Conservation (phyloP, 2,329 filamentous ascomycete species). For the Claviceps capensis region DNA sequence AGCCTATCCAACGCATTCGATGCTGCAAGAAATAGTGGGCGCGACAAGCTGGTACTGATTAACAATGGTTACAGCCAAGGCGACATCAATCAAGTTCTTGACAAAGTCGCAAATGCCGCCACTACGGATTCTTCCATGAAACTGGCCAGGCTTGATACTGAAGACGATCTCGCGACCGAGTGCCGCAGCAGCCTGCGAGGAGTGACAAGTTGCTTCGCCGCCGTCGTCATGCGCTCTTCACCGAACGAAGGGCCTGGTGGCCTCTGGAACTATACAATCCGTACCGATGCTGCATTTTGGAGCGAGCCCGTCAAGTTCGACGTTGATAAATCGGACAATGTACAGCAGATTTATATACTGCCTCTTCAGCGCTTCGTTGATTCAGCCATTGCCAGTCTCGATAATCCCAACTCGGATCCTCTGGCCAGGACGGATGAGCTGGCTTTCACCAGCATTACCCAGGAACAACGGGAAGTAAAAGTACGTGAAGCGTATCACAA, state of each 20-base stretch:
- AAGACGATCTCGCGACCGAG: conserved; percentile 43
- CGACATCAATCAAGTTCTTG: conserved; percentile 59
- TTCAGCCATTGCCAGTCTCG: conserved; percentile 48
- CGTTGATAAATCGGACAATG: conserved; percentile 52
- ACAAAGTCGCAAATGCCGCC: conserved; percentile 44
- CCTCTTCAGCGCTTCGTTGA: conserved; percentile 74
- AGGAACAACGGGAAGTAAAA: conserved; percentile 48
- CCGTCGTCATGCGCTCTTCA: conserved; percentile 61
- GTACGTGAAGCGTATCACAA: conserved; percentile 59
- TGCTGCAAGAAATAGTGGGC: conserved; percentile 37
- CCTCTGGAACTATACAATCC: conserved; percentile 77
- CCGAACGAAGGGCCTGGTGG: conserved; percentile 52
- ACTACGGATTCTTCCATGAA: conserved; percentile 35
- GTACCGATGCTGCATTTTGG: conserved; percentile 55
- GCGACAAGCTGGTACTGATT: conserved; percentile 63
- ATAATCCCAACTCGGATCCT: conserved; percentile 25
- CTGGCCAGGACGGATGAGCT: conserved; percentile 45
- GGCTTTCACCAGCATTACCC: conserved; percentile 60
- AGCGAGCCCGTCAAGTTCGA: conserved; percentile 46
- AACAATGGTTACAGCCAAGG: conserved; percentile 59
- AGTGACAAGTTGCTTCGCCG: conserved; percentile 59
- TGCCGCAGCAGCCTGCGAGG: conserved; percentile 54
- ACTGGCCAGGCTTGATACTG: conserved; percentile 37
- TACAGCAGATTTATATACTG: conserved; percentile 62
- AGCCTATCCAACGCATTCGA: conserved; percentile 50